Evolutionary conservation across 2,329 filamentous ascomycete species (phyloP), one percentile per base, ranked within the genome.

Genomic region (Aspergillus oerlinghausenensis): DNA sequence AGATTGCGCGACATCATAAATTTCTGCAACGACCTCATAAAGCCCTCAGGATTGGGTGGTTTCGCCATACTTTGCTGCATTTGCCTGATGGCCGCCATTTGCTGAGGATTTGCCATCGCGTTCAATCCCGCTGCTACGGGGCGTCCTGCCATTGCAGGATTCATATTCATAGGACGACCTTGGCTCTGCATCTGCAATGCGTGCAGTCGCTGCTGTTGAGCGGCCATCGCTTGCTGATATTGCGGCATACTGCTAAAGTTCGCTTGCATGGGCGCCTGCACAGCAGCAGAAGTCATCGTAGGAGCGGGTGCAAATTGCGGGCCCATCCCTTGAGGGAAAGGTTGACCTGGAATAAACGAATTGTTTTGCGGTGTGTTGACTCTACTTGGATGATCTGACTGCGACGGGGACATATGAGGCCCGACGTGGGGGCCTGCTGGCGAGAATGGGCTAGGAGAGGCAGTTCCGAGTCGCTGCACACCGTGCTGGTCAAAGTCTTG

Each of bases 361-460:
- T 82, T 86, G 45, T 86, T 88, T 68, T 92, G 89, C 0, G 89
- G 88, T 8, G 89, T 92, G 55, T 81, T 81, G 35, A 82, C 80
- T 55, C 82, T 76, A 65, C 85, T 85, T 28, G 80, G 82, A 65
- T 90, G 88, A 60, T 94, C 89, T 25, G 89, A 88, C 4, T 88
- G 85, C 17, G 88, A 84, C 10, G 90, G 89, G 2, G 90, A 94
- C 58, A 87, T 82, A 68, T 92, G 89, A 17, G 83, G 75, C 40
- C 80, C 83, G 66, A 90, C 89, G 68, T 89, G 88, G 64, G 88
- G 87, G 32, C 84, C 82, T 56, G 87, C 86, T 17, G 89, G 89
- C 1, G 89, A 92, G 72, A 95, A 96, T 1, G 91, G 90, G 73
- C 94, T 93, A 3, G 94, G 93, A 32, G 94, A 97, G 47, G 91